Evolutionary conservation across 192 early-diverging fungal genomes (phyloP).

Genomic region (Allomyces macrogynus): DNA sequence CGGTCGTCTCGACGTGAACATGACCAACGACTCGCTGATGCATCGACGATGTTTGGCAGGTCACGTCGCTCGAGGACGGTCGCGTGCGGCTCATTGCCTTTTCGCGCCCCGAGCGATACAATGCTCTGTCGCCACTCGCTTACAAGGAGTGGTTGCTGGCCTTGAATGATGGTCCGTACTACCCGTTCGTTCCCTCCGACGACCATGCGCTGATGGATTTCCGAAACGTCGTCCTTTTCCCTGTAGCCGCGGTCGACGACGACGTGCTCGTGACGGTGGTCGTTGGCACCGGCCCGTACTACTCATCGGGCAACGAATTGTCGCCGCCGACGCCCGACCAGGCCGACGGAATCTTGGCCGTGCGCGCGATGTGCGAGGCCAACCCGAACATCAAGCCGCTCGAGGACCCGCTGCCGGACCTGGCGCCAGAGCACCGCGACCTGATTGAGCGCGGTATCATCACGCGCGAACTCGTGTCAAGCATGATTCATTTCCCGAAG

Average conservation of each 20-base stretch:
- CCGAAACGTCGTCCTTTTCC: conserved; percentile 4
- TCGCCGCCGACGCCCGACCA: conserved; percentile 3
- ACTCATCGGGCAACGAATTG: conserved; percentile 42
- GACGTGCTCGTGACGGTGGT: conserved; percentile 34
- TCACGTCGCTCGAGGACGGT: background rate
- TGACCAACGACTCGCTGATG: too few relatives aligned
- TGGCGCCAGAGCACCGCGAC: background rate
- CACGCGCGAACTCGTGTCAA: conserved; percentile 12
- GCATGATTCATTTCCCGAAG: conserved; percentile 43
- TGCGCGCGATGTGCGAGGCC: background rate
- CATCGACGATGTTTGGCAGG: background rate
- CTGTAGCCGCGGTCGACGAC: conserved; percentile 16
- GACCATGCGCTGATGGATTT: conserved; percentile 42
- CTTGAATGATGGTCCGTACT: conserved; percentile 18
- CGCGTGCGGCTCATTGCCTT: conserved; percentile 40
- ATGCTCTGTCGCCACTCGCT: conserved; percentile 29
- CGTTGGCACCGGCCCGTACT: conserved; percentile 45
- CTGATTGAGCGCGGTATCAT: conserved; percentile 7
- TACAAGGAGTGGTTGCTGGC: conserved; percentile 25
- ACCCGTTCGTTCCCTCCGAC: conserved; percentile 31
- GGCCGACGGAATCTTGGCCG: background rate
- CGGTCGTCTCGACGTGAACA: too few relatives aligned
- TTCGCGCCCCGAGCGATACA: conserved; percentile 37
- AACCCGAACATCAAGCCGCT: background rate
- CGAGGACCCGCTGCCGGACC: background rate